A percentile compares a stretch with the other conserved stretches of the same genome.
Evolutionary conservation across 306 rosid genomes (phyloP).

Genomic region (Corylus avellana): DNA sequence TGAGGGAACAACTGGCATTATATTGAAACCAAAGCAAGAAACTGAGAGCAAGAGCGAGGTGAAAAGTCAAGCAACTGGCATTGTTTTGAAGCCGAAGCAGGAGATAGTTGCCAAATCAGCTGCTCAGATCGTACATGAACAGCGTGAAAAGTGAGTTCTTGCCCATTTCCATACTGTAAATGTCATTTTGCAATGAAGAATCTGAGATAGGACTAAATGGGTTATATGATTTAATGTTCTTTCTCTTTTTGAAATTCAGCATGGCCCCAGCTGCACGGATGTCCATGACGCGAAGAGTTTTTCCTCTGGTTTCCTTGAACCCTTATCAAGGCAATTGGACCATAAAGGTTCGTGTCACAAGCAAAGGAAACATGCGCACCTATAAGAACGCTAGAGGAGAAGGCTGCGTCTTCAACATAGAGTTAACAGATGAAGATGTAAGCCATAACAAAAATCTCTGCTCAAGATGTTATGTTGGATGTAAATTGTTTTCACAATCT

Average conservation of each 20-base stretch:
- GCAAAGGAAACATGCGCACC: conserved; percentile 81
- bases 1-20: conserved; percentile 31
- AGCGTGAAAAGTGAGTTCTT: conserved; percentile 62
- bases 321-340: conserved; percentile 95
- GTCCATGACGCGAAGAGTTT: conserved; percentile 92
- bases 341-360: conserved; percentile 85
- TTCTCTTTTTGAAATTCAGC: conserved; percentile 34
- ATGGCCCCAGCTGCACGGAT: conserved; percentile 72
- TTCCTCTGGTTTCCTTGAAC: conserved; percentile 84
- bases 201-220: neutral
- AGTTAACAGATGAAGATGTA: conserved; percentile 94
- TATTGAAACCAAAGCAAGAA: conserved; percentile 46
- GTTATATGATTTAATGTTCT: neutral
- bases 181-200: neutral
- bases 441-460: conserved; percentile 13
- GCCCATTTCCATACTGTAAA: neutral
- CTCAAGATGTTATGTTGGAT: neutral
- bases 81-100: conserved; percentile 68
- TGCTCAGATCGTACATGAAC: conserved; percentile 85
- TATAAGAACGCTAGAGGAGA: conserved; percentile 86
- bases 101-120: conserved; percentile 76
- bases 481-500: neutral
- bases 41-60: conserved; percentile 30
- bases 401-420: conserved; percentile 96
- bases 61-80: conserved; percentile 42